Conservation (phyloP, 2,329 filamentous ascomycete species). For the Fusarium cyanostomum region DNA sequence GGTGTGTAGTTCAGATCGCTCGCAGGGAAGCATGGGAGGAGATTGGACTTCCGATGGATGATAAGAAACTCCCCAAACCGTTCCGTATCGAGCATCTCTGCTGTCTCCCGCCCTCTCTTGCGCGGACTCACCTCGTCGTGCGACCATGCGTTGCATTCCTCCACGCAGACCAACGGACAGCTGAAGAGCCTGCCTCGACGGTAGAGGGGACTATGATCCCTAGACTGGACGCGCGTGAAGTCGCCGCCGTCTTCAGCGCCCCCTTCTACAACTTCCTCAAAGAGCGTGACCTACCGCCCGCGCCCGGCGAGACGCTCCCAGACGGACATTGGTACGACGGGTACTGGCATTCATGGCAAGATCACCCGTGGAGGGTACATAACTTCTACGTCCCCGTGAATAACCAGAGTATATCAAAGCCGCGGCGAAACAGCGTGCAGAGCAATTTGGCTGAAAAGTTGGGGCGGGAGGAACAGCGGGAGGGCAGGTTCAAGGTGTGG, state of each 20-base stretch:
- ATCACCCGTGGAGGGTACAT: conserved; percentile 83
- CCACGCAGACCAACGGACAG: conserved; percentile 64
- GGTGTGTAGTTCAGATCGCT: conserved; percentile 76
- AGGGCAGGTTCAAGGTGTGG: conserved; percentile 82
- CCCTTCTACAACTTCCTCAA: conserved; percentile 86
- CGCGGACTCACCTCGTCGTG: conserved; percentile 77
- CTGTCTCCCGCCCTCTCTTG: conserved; percentile 79
- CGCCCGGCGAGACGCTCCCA: conserved; percentile 51
- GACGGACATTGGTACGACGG: conserved; percentile 84
- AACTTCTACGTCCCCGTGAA: conserved; percentile 89
- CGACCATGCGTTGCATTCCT: conserved; percentile 82
- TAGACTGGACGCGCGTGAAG: conserved; percentile 85
- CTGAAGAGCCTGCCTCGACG: conserved; percentile 49
- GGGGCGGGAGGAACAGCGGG: conserved; percentile 58
- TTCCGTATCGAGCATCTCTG: conserved; percentile 91
- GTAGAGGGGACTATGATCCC: conserved; percentile 80
- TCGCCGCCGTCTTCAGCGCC: conserved; percentile 92
- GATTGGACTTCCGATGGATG: conserved; percentile 83
- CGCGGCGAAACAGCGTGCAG: conserved; percentile 55
- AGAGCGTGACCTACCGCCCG: conserved; percentile 62
- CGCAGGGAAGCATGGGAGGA: conserved; percentile 92
- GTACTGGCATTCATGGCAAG: conserved; percentile 81
- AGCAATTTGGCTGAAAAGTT: conserved; percentile 55
- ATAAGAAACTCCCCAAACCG: conserved; percentile 74
- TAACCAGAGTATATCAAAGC: conserved; percentile 73